phyloP scores from a whole-genome alignment of 2,329 filamentous ascomycete species.

The Penicillium sp. region DNA sequence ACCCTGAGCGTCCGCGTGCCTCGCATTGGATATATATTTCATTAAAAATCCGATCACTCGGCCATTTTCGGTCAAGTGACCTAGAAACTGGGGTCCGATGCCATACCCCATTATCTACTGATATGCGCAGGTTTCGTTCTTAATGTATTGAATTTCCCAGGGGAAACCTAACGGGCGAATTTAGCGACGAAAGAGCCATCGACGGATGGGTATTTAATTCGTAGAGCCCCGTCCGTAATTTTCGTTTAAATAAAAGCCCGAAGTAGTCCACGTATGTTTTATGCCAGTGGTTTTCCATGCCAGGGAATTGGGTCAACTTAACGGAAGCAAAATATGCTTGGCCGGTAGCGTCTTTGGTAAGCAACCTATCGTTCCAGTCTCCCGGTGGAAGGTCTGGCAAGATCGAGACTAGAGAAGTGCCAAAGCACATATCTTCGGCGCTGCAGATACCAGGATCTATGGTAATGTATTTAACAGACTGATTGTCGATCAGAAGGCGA shows the following conservation, averaged over 20 bases:
- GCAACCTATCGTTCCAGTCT: no score
- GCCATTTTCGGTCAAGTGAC: slow-evolving; percentile 34
- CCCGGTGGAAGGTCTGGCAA: no score
- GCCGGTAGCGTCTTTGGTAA: no score
- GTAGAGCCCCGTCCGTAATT: slow-evolving; percentile 22
- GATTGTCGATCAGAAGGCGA: slow-evolving; percentile 18
- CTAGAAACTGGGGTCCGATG: slow-evolving; percentile 37
- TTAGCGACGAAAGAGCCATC: slow-evolving; percentile 27
- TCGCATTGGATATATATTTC: slow-evolving; percentile 22
- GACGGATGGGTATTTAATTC: slow-evolving; percentile 15
- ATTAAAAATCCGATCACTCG: slow-evolving; percentile 39
- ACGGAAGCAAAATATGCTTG: no score
- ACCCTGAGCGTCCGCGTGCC: slow-evolving; percentile 20
- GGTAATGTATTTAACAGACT: slow-evolving; percentile 22
- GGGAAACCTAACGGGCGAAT: slow-evolving; percentile 36
- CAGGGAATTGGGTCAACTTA: slow-evolving; percentile 14
- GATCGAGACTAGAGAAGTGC: no score
- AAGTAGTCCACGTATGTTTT: slow-evolving; percentile 15
- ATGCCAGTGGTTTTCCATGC: slow-evolving; percentile 21
- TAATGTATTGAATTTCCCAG: slow-evolving; percentile 34
- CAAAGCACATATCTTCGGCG: no score
- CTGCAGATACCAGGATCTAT: not conserved
- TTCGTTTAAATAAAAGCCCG: slow-evolving; percentile 15
- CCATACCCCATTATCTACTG: slow-evolving; percentile 29
- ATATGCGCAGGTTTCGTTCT: slow-evolving; percentile 36